Evolutionary conservation across 345 rosid species (phyloP).

Genomic region (Tarenaya hassleriana): DNA sequence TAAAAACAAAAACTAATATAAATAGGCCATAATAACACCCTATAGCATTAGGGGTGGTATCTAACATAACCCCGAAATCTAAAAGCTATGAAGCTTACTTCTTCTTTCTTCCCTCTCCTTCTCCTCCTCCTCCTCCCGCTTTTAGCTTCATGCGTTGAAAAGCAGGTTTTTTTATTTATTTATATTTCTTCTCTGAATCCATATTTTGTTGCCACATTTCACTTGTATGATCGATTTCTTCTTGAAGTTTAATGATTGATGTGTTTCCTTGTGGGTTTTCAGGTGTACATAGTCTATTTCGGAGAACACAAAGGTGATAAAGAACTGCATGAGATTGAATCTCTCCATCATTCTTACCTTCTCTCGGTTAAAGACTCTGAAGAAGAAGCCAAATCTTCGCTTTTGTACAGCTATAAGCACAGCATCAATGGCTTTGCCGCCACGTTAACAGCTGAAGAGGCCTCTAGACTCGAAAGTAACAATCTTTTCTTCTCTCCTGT

Average conservation of each 20-base stretch:
- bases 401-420: slow-evolving; percentile 72
- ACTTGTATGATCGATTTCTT: neutral
- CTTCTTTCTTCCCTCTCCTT: neutral
- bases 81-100: slow-evolving; percentile 10
- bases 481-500: neutral
- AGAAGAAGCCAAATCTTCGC: slow-evolving; percentile 50
- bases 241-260: neutral
- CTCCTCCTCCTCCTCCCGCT: slow-evolving; percentile 19
- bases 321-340: slow-evolving; percentile 45
- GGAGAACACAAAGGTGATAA: slow-evolving; percentile 45
- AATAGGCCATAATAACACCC: too few relatives aligned
- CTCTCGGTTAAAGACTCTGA: slow-evolving; percentile 38
- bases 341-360: slow-evolving; percentile 46
- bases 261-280: neutral
- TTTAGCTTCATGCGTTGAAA: slow-evolving; percentile 18
- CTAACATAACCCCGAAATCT: too few relatives aligned
- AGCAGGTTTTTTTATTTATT: slow-evolving; percentile 19
- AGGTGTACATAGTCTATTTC: slow-evolving; percentile 62
- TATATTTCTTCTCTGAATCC: slow-evolving; percentile 7
- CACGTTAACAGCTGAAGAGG: slow-evolving; percentile 48
- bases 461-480: slow-evolving; percentile 38
- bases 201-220: neutral
- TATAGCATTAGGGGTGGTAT: too few relatives aligned
- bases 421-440: slow-evolving; percentile 75
- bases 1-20: too few relatives aligned